phyloP scores from a whole-genome alignment of 495 filamentous ascomycete species.

The Hypoxylon fragiforme region DNA sequence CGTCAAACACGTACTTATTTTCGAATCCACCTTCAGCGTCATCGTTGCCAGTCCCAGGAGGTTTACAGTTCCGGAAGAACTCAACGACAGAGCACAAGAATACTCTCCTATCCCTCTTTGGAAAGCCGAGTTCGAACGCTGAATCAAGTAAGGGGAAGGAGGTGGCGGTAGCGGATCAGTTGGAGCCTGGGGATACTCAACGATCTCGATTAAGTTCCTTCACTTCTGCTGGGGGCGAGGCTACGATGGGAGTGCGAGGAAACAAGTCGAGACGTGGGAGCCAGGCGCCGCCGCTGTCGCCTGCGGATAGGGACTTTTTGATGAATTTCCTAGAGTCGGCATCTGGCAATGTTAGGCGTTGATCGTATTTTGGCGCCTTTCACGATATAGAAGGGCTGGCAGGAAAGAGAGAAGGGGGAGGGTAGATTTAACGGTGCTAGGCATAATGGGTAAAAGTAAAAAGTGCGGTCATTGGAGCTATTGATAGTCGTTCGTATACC shows the following conservation, averaged over 20 bases:
- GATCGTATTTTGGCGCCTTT: not conserved
- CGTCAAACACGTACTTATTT: constrained; percentile 36
- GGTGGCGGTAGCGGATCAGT: constrained; percentile 38
- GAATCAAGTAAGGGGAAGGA: constrained; percentile 51
- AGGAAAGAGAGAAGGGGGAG: not conserved
- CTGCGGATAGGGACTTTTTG: constrained; percentile 75
- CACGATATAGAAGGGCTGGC: not conserved
- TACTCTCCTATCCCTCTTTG: constrained; percentile 70
- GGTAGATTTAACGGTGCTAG: not conserved
- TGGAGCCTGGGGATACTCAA: constrained; percentile 40
- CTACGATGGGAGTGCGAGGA: constrained; percentile 31
- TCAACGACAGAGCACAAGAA: constrained; percentile 64
- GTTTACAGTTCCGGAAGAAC: constrained; percentile 31
- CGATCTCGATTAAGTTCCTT: constrained; percentile 48
- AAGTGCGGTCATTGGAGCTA: not conserved
- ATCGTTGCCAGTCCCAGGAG: constrained; percentile 29
- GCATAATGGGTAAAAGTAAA: not conserved
- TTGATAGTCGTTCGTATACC: constrained; percentile 19
- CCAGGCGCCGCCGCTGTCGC: constrained; percentile 60
- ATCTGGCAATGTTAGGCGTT: constrained; percentile 32
- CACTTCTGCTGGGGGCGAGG: constrained; percentile 43
- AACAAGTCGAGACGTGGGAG: constrained; percentile 48
- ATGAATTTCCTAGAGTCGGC: constrained; percentile 68
- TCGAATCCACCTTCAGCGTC: constrained; percentile 39
- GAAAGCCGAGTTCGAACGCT: constrained; percentile 56